These are phyloP conservation scores for Colletotrichum lupini DNA, from an alignment of 2,329 filamentous ascomycete species.

Conservation along the genomic window DNA sequence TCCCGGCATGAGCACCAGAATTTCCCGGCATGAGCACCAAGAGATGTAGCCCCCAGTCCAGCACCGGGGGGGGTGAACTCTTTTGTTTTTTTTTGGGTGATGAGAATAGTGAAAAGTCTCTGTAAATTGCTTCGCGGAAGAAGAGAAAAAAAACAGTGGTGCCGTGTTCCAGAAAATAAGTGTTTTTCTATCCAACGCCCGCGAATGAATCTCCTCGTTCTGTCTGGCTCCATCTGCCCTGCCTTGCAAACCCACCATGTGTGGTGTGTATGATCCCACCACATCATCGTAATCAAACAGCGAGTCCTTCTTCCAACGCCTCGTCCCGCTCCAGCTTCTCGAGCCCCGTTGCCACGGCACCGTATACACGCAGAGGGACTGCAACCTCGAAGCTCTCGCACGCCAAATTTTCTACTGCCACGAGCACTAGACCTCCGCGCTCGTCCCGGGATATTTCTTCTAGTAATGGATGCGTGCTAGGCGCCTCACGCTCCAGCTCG, in stretches of 20 bases:
- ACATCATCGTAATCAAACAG: constrained; percentile 43
- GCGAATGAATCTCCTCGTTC: constrained; percentile 2
- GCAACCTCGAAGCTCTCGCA: constrained; percentile 93
- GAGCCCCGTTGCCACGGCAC: constrained; percentile 67
- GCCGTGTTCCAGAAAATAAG: constrained; percentile 11
- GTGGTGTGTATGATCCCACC: not conserved
- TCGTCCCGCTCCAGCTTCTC: constrained; percentile 68
- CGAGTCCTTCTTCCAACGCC: constrained; percentile 58
- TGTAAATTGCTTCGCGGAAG: not conserved
- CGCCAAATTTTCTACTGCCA: constrained; percentile 80
- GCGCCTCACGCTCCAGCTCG: constrained; percentile 28
- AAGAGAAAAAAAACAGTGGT: not conserved
- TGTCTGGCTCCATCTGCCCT: not conserved
- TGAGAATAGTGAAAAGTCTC: no score
- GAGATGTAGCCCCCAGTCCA: no score
- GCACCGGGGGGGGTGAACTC: no score
- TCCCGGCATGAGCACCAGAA: no score
- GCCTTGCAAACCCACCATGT: not conserved
- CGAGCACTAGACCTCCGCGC: constrained; percentile 77
- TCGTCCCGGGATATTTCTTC: constrained; percentile 86
- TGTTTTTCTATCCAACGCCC: constrained; percentile 33
- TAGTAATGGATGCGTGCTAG: constrained; percentile 65
- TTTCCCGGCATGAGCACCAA: no score
- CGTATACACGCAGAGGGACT: constrained; percentile 86
- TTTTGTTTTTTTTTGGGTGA: no score